Conservation (phyloP, 208 protist species). For the Crithidia bombi region DNA sequence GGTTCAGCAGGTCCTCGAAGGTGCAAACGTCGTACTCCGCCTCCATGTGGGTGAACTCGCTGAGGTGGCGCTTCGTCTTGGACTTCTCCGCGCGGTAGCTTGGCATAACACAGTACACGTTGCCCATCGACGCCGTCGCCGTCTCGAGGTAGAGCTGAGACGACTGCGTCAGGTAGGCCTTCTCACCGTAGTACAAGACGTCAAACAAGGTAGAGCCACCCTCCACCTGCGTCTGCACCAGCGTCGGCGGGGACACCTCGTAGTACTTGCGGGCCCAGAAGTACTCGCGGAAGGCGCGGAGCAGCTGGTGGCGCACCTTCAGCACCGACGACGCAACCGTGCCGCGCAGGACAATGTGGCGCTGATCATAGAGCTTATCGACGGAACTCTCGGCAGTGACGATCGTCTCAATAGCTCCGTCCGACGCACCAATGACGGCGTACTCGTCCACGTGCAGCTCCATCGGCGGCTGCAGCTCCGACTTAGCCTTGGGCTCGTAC, state of each 20-base stretch:
- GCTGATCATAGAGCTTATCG: constrained; percentile 94
- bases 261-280: constrained; percentile 90
- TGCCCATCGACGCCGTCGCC: constrained; percentile 93
- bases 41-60: constrained; percentile 99
- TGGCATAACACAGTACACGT: constrained; percentile 96
- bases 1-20: constrained; percentile 95
- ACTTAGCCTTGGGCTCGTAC: constrained; percentile 83
- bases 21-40: constrained; percentile 97
- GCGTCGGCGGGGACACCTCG: constrained; percentile 97
- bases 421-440: constrained; percentile 81
- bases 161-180: constrained; percentile 98
- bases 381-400: constrained; percentile 92
- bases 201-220: constrained; percentile 98
- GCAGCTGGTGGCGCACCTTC: constrained; percentile 89
- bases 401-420: constrained; percentile 88
- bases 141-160: constrained; percentile 99
- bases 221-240: constrained; percentile 98
- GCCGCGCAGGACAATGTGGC: constrained; percentile 96
- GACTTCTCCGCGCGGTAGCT: constrained; percentile 99
- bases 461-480: constrained; percentile 76
- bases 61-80: constrained; percentile 97
- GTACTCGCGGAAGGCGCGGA: constrained; percentile 95
- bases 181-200: constrained; percentile 98
- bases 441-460: constrained; percentile 92
- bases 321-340: constrained; percentile 90